A percentile compares a stretch with the other conserved stretches of the same genome.
Conservation (phyloP, 441 rosid genomes). For the Heliophila coronopifolia region DNA sequence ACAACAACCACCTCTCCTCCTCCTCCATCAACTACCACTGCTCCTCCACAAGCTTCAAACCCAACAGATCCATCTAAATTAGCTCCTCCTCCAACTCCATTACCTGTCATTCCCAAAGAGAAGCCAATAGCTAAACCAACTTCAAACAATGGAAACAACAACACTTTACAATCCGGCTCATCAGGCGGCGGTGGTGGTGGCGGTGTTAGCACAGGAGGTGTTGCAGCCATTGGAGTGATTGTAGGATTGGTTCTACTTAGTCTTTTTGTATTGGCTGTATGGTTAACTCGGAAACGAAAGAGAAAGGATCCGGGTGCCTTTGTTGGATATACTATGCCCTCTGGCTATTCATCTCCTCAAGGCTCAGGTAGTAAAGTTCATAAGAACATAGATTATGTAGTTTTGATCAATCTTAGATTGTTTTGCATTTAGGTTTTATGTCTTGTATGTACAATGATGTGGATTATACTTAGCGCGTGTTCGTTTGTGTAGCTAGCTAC, state of each 20-base stretch:
- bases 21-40: constrained; percentile 35
- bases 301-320: constrained; percentile 41
- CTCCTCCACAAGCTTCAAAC: constrained; percentile 33
- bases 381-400: constrained; percentile 3
- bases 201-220: constrained; percentile 44
- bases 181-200: constrained; percentile 2
- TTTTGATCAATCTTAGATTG: background rate
- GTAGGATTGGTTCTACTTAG: constrained; percentile 55
- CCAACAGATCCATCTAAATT: constrained; percentile 29
- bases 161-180: constrained; percentile 11
- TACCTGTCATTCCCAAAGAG: constrained; percentile 52
- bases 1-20: constrained; percentile 37
- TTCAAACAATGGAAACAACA: constrained; percentile 31
- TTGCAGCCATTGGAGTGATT: constrained; percentile 50
- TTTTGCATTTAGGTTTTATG: background rate
- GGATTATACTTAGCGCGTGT: background rate
- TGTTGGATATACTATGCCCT: constrained; percentile 61
- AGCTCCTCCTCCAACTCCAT: constrained; percentile 51
- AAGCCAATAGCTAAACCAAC: constrained; percentile 60
- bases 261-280: constrained; percentile 51
- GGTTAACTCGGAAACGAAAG: constrained; percentile 54
- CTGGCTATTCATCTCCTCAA: constrained; percentile 63
- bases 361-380: constrained; percentile 51
- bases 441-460: background rate
- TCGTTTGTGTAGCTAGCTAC: no score